Evolutionary conservation across 2,329 filamentous ascomycete genomes (phyloP).

Genomic region (Trichoderma endophyticum): DNA sequence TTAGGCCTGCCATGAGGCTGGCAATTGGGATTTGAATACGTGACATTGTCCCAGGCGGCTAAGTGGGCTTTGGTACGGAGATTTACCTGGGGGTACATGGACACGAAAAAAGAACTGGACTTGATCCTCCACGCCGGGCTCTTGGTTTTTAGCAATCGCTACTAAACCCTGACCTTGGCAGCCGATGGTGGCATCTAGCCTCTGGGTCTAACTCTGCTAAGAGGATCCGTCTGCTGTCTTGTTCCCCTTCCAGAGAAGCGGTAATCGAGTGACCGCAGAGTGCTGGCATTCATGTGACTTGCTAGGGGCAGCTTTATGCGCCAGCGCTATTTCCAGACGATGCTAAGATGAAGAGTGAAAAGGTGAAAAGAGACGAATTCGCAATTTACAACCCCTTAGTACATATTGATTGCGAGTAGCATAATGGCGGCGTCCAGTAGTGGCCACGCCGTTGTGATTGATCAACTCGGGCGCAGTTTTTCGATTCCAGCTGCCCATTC

Average conservation of each 20-base stretch:
- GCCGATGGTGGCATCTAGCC: slow-evolving; percentile 6
- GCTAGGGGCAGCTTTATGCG: slow-evolving; percentile 4
- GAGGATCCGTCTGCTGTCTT: slow-evolving; percentile 6
- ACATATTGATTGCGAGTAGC: neutral
- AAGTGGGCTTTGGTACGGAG: slow-evolving; percentile 15
- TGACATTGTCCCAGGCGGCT: neutral
- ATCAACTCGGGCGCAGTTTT: neutral
- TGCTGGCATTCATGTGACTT: slow-evolving; percentile 9
- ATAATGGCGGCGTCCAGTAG: neutral
- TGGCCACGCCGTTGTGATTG: neutral
- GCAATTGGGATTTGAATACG: neutral
- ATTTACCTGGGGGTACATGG: slow-evolving; percentile 7
- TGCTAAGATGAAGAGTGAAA: neutral
- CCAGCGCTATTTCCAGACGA: neutral
- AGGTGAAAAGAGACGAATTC: neutral
- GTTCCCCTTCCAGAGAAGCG: neutral
- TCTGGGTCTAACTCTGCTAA: slow-evolving; percentile 6
- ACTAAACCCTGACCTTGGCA: neutral
- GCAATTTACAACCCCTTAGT: neutral
- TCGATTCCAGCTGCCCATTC: neutral
- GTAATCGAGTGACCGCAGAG: slow-evolving; percentile 12
- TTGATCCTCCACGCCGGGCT: slow-evolving; percentile 3
- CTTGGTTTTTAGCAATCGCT: neutral
- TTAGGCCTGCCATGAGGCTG: slow-evolving; percentile 5
- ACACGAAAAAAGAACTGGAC: neutral